Evolutionary conservation across 2,329 filamentous ascomycete species (phyloP), one percentile per base, ranked within the genome.

Genomic region (Zasmidium citrigriseum): DNA sequence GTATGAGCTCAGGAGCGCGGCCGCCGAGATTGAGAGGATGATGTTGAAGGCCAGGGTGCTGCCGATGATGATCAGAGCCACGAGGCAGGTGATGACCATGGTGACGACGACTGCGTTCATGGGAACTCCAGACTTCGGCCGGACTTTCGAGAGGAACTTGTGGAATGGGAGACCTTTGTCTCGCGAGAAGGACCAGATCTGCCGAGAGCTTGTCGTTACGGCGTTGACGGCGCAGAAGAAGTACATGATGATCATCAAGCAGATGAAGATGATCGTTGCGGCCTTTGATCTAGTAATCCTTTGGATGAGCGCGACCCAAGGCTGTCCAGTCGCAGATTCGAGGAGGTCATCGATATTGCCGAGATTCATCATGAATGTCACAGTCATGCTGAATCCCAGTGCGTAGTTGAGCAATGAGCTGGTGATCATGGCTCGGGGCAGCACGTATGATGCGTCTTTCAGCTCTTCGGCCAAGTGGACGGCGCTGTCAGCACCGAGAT

Each of bases 1-100:
- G 58, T 77, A 77, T 5, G 78, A 73, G 10, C 68, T 69, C 24
- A 81, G 67, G 11, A 76, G 65, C 2, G 77, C 73, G 22, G 67
- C 73, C 9, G 72, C 68, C 5, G 67, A 70, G 9, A 79, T 70
- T 2, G 76, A 73, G 25, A 77, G 71, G 44, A 78, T 76, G 29
- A 75, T 75, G 58, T 75, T 73, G 46, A 81, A 70, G 20, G 75
- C 77, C 4, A 74, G 72, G 23, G 74, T 76, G 23, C 67, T 47
- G 20, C 45, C 20, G 18, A 47, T 47, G 45, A 47, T 47, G 45
- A 47, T 47, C 45, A 47, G 18, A 22, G 45, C 23, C 45, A 47
- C 20, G 10, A 47, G 45, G 45, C 20, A 47, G 45, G 53, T 57
- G 23, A 57, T 49, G 11, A 57, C 29, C 18, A 62, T 48, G 4